Base-by-base conservation (phyloP, 768 basidiomycete species). In the Cystofilobasidium macerans region DNA sequence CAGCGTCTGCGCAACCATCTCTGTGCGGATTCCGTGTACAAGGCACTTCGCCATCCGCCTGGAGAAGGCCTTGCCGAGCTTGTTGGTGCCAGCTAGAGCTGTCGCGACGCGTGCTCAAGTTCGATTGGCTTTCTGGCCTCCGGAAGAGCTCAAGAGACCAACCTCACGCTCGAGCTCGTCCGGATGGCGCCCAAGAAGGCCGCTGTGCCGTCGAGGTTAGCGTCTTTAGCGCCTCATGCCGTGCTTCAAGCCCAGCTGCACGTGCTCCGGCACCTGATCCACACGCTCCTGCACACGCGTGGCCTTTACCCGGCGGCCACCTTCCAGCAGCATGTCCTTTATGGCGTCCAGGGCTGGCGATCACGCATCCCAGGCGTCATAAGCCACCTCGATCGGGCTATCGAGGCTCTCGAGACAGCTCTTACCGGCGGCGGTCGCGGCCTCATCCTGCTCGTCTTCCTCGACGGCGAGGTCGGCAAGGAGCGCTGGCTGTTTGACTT, bases 171-270 rank as follows among this genome's bases (percentile, higher is more conserved):
- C 43, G 13, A 45, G 13, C 45, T 22, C 22, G 22, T 2, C 51
- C 16, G 5, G 51, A 54, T 54, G 51, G 28, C 51, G 5, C 51
- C 51, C 28, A 54, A 54, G 51, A 18, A 30, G 28, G 9, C 42
- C n/a, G 51, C 51, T 54, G 28, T 32, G 28, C 26, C 51, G 18
- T 3, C 5, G 28, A 32, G 32, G 51, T 32, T 30, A 8, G 16
- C 26, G 28, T 30, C 51, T 5, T 16, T 54, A 3, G 3, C 51
- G 11, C n/a, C 51, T 5, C 9, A 30, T 5, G 26, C 51, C 28
- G 51, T 54, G 5, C 51, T 54, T 30, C 51, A 54, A 32, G 51
- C 51, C 28, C 51, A 54, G 51, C 51, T 54, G 26, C 51, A 54
- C 51, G 51, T 54, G 13, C 51, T 54, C 28, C 51, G 28, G 3